Conservation (phyloP, 768 basidiomycete genomes). For the Hericium coralloides region DNA sequence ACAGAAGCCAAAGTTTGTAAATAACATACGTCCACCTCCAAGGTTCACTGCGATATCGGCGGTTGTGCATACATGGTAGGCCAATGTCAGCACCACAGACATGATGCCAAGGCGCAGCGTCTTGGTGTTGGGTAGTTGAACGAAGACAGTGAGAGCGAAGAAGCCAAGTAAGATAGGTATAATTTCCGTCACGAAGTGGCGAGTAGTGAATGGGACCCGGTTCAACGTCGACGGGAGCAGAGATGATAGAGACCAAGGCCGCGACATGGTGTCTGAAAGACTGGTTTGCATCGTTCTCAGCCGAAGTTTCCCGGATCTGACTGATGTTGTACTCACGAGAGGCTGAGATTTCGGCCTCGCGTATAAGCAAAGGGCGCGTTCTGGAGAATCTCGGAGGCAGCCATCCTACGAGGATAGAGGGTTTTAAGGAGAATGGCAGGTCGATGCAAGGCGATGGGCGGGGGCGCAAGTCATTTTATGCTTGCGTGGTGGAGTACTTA, state of each 20-base stretch:
- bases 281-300: no score
- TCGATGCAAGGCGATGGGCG: no score
- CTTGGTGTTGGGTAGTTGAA: conserved; percentile 37
- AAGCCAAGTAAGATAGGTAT: conserved; percentile 35
- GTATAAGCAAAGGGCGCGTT: background rate
- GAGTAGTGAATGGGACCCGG: conserved; percentile 1
- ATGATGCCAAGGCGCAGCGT: conserved; percentile 37
- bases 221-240: conserved; percentile 1
- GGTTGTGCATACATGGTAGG: conserved; percentile 34
- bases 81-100: conserved; percentile 36
- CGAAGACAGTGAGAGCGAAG: conserved; percentile 45
- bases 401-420: background rate
- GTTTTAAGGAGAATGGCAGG: no score
- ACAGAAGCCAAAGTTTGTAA: conserved; percentile 6
- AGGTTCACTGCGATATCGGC: conserved; percentile 31
- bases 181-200: conserved; percentile 24
- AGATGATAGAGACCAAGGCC: background rate
- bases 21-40: conserved; percentile 9
- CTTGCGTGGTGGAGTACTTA: no score
- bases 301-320: no score
- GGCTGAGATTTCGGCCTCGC: background rate
- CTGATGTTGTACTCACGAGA: background rate
- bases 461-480: no score
- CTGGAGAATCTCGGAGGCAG: background rate
- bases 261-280: background rate